Base-by-base conservation (phyloP, 768 basidiomycete species). In the Pleurotus sapidus region DNA sequence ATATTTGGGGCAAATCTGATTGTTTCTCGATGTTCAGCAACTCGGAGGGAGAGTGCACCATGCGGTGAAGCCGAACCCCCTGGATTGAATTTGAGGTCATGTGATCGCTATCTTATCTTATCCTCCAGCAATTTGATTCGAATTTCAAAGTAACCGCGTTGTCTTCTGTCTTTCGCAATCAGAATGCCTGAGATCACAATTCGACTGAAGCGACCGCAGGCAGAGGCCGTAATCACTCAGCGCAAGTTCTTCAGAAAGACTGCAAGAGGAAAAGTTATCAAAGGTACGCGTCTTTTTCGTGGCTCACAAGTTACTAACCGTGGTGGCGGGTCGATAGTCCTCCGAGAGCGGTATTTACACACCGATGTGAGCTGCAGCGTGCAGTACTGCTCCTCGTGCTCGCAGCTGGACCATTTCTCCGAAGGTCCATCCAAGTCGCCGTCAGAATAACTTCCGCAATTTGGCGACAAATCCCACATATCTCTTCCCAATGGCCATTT, bases 161-260 rank as follows among this genome's bases (percentile, higher is more conserved):
- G 30, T 30, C 30, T 30, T 34, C 11, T 34, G 30, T 11, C 8
- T 3, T 9, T 30, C 9, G 8, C 30, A 6, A 30, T 9, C 11
- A 34, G 42, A 40, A 77, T 78, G 78, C 75, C 74, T 40, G 77
- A 84, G 56, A 93, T 94, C 37, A 85, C 84, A 3, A 87, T 93
- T 39, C 74, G 84, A 18, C n/a, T n/a, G n/a, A 93, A 91, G 63
- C 78, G 91, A 55, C 80, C 88, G 14, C 77, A 78, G 43, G 77
- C 83, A 4, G 92, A 93, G 67, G 88, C 87, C 1, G 81, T 83
- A 11, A 67, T 89, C 2, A 90, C 91, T 0, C 93, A 93, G 64
- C 87, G 90, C 59, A 96, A 93, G 68, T 98, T 95, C 72, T 91
- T 95, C 79, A 96, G 93, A 72, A 98, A 98, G 74, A 98, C 97